These are phyloP conservation scores for Ogataea polymorpha DNA, from an alignment of 805 yeast species.

Conservation along the genomic window DNA sequence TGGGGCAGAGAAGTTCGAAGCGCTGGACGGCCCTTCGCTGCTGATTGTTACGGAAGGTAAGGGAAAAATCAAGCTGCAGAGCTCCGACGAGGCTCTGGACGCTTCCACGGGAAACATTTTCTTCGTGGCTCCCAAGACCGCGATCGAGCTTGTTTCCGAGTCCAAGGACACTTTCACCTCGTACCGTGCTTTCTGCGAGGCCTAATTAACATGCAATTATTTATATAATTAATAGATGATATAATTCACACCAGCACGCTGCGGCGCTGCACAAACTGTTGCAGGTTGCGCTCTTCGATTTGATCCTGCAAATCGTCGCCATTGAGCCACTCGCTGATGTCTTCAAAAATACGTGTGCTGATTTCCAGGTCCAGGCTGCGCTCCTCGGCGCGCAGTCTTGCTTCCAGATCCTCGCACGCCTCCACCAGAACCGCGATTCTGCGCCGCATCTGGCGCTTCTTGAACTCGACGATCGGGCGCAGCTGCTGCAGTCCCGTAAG, in stretches of 20 bases:
- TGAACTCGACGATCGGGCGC: constrained; percentile 66
- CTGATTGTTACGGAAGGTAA: constrained; percentile 78
- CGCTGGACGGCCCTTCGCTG: constrained; percentile 83
- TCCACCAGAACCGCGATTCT: constrained; percentile 63
- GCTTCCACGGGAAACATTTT: constrained; percentile 73
- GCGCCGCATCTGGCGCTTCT: constrained; percentile 42
- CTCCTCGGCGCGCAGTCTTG: constrained; percentile 59
- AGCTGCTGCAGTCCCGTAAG: constrained; percentile 55
- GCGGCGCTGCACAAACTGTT: constrained; percentile 12
- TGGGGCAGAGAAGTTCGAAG: constrained; percentile 53
- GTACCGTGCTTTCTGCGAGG: constrained; percentile 90
- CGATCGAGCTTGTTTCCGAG: constrained; percentile 54
- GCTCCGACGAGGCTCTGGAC: constrained; percentile 35
- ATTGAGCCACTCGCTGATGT: constrained; percentile 64
- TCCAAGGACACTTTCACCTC: constrained; percentile 58
- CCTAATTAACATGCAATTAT: constrained; percentile 27
- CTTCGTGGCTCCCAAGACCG: constrained; percentile 77
- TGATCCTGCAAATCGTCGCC: constrained; percentile 40
- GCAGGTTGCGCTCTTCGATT: constrained; percentile 27
- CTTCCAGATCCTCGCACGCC: constrained; percentile 69
- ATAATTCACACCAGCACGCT: neutral
- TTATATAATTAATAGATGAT: constrained; percentile 1
- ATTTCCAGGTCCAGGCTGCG: constrained; percentile 51
- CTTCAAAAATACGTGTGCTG: constrained; percentile 56
- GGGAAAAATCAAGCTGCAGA: constrained; percentile 53